phyloP scores from a whole-genome alignment of 495 filamentous ascomycete species.

The Barbatosphaeria neglecta region DNA sequence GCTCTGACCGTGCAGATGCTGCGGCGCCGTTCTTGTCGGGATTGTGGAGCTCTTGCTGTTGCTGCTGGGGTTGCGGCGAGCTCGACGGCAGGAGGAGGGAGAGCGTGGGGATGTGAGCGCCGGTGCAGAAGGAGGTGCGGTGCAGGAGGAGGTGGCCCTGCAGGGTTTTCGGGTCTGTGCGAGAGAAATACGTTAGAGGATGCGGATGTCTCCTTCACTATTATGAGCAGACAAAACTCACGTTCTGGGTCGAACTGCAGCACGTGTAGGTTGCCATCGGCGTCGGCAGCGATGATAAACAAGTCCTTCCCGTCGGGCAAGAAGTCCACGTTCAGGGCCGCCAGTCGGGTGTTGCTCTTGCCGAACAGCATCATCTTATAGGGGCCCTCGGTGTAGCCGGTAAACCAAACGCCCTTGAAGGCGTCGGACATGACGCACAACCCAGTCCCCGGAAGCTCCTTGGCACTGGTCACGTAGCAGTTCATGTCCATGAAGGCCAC shows the following conservation, averaged over 20 bases:
- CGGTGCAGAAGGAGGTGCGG: slow-evolving; percentile 70
- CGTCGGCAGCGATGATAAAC: slow-evolving; percentile 71
- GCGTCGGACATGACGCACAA: slow-evolving; percentile 79
- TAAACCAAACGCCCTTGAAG: slow-evolving; percentile 88
- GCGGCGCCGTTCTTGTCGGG: slow-evolving; percentile 10
- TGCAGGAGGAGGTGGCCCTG: slow-evolving; percentile 79
- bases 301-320: slow-evolving; percentile 76
- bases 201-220: neutral
- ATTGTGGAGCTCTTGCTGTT: too few relatives aligned
- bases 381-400: slow-evolving; percentile 86
- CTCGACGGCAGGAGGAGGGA: slow-evolving; percentile 63
- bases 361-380: slow-evolving; percentile 93
- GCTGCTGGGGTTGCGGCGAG: slow-evolving; percentile 15
- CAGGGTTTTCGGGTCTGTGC: slow-evolving; percentile 92
- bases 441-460: slow-evolving; percentile 71
- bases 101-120: slow-evolving; percentile 61
- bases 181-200: slow-evolving; percentile 12
- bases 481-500: slow-evolving; percentile 98
- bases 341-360: slow-evolving; percentile 62
- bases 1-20: slow-evolving; percentile 32
- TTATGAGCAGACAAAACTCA: slow-evolving; percentile 22
- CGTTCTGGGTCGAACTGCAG: slow-evolving; percentile 90
- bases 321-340: slow-evolving; percentile 76
- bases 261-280: slow-evolving; percentile 75
- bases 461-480: slow-evolving; percentile 73